phyloP scores from a whole-genome alignment of 768 basidiomycete species.

The Amanita subjunquillea region DNA sequence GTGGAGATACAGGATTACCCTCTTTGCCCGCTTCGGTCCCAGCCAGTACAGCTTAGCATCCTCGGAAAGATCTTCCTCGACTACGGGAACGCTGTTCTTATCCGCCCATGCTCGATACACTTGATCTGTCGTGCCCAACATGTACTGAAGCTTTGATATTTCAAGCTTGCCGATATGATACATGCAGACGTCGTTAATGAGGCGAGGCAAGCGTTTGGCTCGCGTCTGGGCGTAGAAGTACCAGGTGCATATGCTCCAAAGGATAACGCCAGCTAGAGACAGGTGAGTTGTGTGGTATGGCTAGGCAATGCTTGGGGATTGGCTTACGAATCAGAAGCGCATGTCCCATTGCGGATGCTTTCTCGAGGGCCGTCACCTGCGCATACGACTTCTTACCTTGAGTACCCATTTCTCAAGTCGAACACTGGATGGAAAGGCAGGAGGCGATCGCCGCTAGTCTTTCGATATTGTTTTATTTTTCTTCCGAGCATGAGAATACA shows the following conservation, averaged over 20 bases:
- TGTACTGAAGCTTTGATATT: conserved; percentile 13
- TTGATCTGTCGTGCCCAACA: conserved; percentile 12
- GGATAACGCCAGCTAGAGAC: conserved; percentile 2
- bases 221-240: conserved; percentile 1
- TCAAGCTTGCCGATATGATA: conserved; percentile 7
- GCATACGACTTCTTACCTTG: background rate
- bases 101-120: conserved; percentile 16
- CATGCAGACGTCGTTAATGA: conserved; percentile 6
- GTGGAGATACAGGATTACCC: conserved; percentile 22
- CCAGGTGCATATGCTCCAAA: conserved; percentile 5
- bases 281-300: background rate
- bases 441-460: background rate
- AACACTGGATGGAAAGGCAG: background rate
- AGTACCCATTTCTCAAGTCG: background rate
- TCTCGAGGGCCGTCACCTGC: conserved; percentile 5
- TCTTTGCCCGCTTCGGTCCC: conserved; percentile 18
- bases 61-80: conserved; percentile 17
- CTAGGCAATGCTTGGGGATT: background rate
- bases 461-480: background rate
- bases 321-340: conserved; percentile 2
- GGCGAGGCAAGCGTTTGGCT: background rate
- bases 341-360: background rate
- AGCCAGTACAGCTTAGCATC: conserved; percentile 21
- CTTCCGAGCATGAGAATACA: background rate
- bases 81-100: conserved; percentile 7